phyloP scores from a whole-genome alignment of 352 stramenopile genomes.

The Globisporangium polare region DNA sequence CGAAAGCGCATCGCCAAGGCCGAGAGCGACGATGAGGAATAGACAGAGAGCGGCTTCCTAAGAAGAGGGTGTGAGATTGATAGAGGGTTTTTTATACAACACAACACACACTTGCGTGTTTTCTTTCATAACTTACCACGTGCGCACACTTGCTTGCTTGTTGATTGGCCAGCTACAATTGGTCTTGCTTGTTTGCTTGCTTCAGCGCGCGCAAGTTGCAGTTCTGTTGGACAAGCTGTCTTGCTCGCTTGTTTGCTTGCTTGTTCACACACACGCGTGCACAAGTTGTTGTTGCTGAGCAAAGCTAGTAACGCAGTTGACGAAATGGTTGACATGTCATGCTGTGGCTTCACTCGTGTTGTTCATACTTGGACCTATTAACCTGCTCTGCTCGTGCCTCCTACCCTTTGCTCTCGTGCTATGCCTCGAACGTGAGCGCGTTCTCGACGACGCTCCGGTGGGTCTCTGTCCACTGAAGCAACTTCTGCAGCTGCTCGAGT shows the following conservation, averaged over 20 bases:
- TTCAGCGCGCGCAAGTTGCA: not conserved
- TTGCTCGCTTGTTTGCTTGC: not conserved
- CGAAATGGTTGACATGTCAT: conserved; percentile 1
- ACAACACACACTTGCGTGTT: conserved; percentile 13
- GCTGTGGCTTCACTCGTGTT: not conserved
- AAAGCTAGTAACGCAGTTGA: not conserved
- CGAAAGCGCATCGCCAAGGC: conserved; percentile 34
- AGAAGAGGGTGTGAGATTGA: conserved; percentile 1
- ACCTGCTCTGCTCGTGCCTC: not conserved
- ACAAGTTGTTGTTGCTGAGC: not conserved
- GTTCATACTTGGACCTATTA: not conserved
- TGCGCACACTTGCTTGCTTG: not conserved
- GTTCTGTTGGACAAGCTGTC: not conserved
- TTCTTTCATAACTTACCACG: conserved; percentile 11
- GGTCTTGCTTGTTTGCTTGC: not conserved
- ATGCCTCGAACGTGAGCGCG: conserved; percentile 21
- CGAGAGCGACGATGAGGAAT: conserved; percentile 26
- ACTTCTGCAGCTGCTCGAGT: conserved; percentile 64
- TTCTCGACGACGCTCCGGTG: conserved; percentile 55
- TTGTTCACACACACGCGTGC: not conserved
- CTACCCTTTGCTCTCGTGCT: not conserved
- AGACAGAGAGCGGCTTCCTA: conserved; percentile 5
- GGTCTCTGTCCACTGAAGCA: conserved; percentile 77
- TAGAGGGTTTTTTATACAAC: conserved; percentile 14
- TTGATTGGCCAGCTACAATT: not conserved